Base-by-base conservation (phyloP, 345 rosid species). In the Viola odorata region DNA sequence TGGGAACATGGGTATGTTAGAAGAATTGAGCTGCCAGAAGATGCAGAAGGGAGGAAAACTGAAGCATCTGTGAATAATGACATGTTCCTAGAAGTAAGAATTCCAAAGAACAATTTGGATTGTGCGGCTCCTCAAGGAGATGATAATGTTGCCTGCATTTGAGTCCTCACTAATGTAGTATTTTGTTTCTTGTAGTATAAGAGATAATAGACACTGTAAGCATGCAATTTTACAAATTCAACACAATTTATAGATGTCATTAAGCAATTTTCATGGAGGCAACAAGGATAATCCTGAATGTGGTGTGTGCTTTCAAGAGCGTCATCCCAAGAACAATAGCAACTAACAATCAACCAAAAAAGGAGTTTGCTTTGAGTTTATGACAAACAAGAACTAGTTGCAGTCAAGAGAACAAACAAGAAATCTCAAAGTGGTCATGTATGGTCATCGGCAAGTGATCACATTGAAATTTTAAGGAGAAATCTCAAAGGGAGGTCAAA, bases 21-120 rank as follows among this genome's bases (percentile, higher is more conserved):
- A 68, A 85, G 88, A 80, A 83, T 91, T 51, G 98, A 89, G 85
- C 80, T 91, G 32, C 95, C 91, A 1, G 78, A 79, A 60, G 95
- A 91, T 67, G 91, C 81, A 42, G 92, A 87, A n/a, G 66, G 79
- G 79, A 80, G 55, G 52, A 79, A 73, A 67, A 58, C 72, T 0
- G 92, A 86, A 58, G 85, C 80, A 47, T 64, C 56, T 57, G 9
- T 87, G 55, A 77, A 62, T 3, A 80, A 63, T 60, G 82, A 78
- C 10, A 37, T 60, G 10, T 12, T 79, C 62, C 63, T 91, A 56
- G 95, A 91, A 72, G 65, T 89, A 37, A 82, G 77, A 73, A 78
- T 89, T 58, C 89, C 92, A 4, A 91, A 67, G 74, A 79, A 13
- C 47, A 4, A 60, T 54, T 42, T 39, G 23, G 48, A 15, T 39